phyloP scores from a whole-genome alignment of 2,329 filamentous ascomycete species.

The Zopfia rhizophila region DNA sequence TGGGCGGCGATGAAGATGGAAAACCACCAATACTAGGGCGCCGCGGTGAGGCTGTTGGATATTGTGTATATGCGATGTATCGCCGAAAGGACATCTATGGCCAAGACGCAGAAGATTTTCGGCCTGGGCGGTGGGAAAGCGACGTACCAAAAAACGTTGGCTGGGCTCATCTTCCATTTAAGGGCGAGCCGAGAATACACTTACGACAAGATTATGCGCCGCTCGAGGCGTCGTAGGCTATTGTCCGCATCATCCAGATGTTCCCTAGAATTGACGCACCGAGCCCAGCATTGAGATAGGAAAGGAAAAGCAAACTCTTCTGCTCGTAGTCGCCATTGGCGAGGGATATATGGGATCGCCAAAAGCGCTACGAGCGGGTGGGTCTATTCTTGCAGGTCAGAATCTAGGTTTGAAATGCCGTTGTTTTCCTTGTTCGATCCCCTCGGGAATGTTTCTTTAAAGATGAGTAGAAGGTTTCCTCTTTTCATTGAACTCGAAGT shows the following conservation, averaged over 20 bases:
- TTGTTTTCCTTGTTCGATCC: too few relatives aligned
- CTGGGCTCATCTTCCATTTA: slow-evolving; percentile 22
- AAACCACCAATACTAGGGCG: slow-evolving; percentile 27
- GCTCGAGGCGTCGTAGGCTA: slow-evolving; percentile 1
- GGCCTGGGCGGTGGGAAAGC: slow-evolving; percentile 40
- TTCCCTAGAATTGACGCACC: slow-evolving; percentile 3
- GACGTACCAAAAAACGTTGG: slow-evolving; percentile 5
- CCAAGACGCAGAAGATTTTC: slow-evolving; percentile 33
- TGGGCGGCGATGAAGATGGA: slow-evolving; percentile 32
- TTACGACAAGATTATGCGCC: slow-evolving; percentile 1
- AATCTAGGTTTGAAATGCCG: too few relatives aligned
- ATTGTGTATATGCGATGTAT: slow-evolving; percentile 30
- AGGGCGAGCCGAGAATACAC: slow-evolving; percentile 10
- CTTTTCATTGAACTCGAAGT: too few relatives aligned
- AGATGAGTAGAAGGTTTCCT: too few relatives aligned
- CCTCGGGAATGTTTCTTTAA: too few relatives aligned
- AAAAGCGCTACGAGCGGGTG: too few relatives aligned
- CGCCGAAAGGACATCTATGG: slow-evolving; percentile 37
- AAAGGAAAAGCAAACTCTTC: too few relatives aligned
- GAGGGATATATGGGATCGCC: too few relatives aligned
- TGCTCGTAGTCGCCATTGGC: too few relatives aligned
- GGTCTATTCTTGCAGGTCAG: too few relatives aligned
- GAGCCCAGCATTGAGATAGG: too few relatives aligned
- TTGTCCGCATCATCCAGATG: slow-evolving; percentile 6
- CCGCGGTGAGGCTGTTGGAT: slow-evolving; percentile 24